Conservation (phyloP, 176 grass and related monocot species). For the Aegilops longissima region DNA sequence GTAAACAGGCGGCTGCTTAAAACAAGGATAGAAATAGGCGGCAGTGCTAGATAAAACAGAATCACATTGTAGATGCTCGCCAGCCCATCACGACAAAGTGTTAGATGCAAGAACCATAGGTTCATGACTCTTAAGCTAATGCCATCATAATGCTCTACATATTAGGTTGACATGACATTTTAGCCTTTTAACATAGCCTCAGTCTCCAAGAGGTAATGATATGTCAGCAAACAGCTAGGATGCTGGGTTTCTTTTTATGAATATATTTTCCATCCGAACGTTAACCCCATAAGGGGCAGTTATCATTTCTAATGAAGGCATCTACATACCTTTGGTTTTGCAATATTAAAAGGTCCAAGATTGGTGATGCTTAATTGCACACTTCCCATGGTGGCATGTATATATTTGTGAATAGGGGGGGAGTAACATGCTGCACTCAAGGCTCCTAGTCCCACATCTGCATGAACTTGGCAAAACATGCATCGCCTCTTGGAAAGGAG, state of each 20-base stretch:
- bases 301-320: background rate
- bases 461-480: conserved; percentile 38
- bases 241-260: background rate
- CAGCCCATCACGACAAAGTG: background rate
- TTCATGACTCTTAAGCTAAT: conserved; percentile 11
- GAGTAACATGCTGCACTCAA: conserved; percentile 46
- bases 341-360: background rate
- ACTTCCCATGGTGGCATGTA: conserved; percentile 2
- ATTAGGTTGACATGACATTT: background rate
- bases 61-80: background rate
- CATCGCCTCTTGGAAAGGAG: conserved; percentile 26
- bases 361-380: conserved; percentile 21
- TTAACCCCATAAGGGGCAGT: background rate
- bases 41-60: background rate
- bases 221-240: background rate
- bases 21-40: background rate
- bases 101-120: background rate
- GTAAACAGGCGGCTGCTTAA: background rate
- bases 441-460: background rate
- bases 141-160: background rate
- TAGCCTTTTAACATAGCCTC: background rate
- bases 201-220: background rate
- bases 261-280: background rate
- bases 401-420: background rate
- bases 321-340: background rate